Base-by-base conservation (phyloP, 306 rosid species). In the Cucumis cinereus region DNA sequence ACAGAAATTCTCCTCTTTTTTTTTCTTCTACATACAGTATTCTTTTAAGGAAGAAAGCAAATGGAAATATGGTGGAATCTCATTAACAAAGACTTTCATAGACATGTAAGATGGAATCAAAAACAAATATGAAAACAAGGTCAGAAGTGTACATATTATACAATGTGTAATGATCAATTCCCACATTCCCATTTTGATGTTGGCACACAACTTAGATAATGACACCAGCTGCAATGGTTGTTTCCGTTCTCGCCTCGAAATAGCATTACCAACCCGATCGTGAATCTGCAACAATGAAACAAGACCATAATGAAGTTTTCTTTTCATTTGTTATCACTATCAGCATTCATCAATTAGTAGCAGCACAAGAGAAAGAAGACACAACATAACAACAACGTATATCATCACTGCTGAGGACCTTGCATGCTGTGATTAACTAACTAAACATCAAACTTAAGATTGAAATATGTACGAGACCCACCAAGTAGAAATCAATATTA, bases 141-240 rank as follows among this genome's bases (percentile, higher is more conserved):
- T 66, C 28, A 63, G 20, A 35, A 68, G 74, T 40, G 20, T 68
- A 68, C 53, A 68, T 40, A 41, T 40, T 41, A 58, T 23, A 41
- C 41, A 67, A 54, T 28, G 64, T 54, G 55, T 17, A 53, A 13
- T 50, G 8, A 59, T 81, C 77, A 82, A 73, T 82, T 82, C 28
- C 60, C 79, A 47, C 88, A 84, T 9, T 24, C 80, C 88, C 88
- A 84, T 54, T 73, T 82, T 19, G 81, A 82, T 16, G 88, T 82
- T 58, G 88, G 88, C 73, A 85, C 88, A 73, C 88, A 85, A 69
- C 85, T 82, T 0, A 85, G 80, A 69, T 85, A 85, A 68, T 85
- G 88, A 61, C 88, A 85, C 88, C 88, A 85, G 47, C 85, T 82
- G 80, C 88, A 85, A 79, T 85, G 88, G 55, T 79, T 58, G 76